Evolutionary conservation across 2,329 filamentous ascomycete genomes (phyloP).

Genomic region (Curvularia spicifera): DNA sequence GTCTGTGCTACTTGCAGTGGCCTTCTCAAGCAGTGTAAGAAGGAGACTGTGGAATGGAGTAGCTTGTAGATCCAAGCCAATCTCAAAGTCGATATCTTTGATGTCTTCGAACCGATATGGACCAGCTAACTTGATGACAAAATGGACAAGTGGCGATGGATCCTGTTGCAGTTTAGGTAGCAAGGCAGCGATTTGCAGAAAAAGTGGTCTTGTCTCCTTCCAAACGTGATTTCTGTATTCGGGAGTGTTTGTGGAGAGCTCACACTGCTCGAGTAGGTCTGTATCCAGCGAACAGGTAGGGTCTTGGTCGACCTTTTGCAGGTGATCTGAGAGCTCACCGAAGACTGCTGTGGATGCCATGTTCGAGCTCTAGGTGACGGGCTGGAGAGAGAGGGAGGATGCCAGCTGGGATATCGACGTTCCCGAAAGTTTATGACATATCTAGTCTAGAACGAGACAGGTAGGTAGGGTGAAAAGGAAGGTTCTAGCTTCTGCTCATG

Average conservation of each 20-base stretch:
- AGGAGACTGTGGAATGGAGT: conserved; percentile 62
- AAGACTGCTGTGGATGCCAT: conserved; percentile 35
- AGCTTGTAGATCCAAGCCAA: conserved; percentile 59
- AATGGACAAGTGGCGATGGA: conserved; percentile 60
- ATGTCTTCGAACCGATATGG: conserved; percentile 52
- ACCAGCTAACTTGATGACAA: conserved; percentile 58
- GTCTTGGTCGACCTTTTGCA: conserved; percentile 54
- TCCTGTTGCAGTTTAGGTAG: conserved; percentile 63
- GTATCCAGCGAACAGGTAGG: conserved; percentile 56
- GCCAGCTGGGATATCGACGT: not conserved
- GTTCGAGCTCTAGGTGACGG: conserved; percentile 10
- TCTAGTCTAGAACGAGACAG: conserved; percentile 19
- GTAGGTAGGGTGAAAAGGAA: conserved; percentile 24
- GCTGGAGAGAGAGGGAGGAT: no score
- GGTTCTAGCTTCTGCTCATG: conserved; percentile 37
- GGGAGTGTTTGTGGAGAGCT: conserved; percentile 49
- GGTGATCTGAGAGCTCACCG: conserved; percentile 50
- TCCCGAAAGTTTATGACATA: not conserved
- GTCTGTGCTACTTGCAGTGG: conserved; percentile 58
- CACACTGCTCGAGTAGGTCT: conserved; percentile 59
- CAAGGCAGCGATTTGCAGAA: conserved; percentile 57
- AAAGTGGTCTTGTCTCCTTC: conserved; percentile 44
- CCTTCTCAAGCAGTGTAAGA: conserved; percentile 63
- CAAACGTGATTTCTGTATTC: conserved; percentile 39
- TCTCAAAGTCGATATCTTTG: conserved; percentile 60